Conservation (phyloP, 352 stramenopile genomes). For the Aphanomyces astaci region DNA sequence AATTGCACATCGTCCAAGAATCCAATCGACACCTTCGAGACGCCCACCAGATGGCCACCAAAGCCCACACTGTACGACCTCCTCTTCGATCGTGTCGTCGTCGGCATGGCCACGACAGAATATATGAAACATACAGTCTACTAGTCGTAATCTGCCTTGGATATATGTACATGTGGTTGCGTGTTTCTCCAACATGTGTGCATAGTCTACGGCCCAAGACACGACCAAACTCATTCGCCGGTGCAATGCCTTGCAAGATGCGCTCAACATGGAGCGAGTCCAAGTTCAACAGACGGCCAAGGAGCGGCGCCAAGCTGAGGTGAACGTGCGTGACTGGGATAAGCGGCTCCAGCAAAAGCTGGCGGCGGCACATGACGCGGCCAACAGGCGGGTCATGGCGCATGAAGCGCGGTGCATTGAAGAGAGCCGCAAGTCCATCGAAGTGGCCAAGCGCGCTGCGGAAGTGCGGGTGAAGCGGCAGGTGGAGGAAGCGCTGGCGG, state of each 20-base stretch:
- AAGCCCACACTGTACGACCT: neutral
- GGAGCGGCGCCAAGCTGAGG: conserved; percentile 24
- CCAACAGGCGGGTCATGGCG: conserved; percentile 40
- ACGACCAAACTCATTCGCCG: neutral
- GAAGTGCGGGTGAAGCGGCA: conserved; percentile 48
- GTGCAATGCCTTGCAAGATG: conserved; percentile 10
- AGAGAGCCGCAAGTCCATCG: conserved; percentile 72
- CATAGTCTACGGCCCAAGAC: neutral
- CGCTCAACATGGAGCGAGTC: neutral
- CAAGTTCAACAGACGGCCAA: conserved; percentile 20
- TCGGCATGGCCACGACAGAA: too few species aligned
- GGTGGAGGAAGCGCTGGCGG: conserved; percentile 41
- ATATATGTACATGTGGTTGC: neutral
- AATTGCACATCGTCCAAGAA: conserved; percentile 47
- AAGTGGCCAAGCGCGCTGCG: conserved; percentile 45
- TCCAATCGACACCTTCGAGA: conserved; percentile 35
- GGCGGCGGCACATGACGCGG: conserved; percentile 40
- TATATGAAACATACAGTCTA: too few species aligned
- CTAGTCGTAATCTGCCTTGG: neutral
- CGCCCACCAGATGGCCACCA: neutral
- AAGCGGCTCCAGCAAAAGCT: conserved; percentile 39
- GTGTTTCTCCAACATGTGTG: neutral
- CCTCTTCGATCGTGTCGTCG: neutral
- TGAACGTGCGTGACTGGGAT: conserved; percentile 30
- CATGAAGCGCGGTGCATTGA: conserved; percentile 62